These are phyloP conservation scores for Sporisorium sorghi DNA, from an alignment of 1,284 basidiomycete genomes.

Conservation along the genomic window DNA sequence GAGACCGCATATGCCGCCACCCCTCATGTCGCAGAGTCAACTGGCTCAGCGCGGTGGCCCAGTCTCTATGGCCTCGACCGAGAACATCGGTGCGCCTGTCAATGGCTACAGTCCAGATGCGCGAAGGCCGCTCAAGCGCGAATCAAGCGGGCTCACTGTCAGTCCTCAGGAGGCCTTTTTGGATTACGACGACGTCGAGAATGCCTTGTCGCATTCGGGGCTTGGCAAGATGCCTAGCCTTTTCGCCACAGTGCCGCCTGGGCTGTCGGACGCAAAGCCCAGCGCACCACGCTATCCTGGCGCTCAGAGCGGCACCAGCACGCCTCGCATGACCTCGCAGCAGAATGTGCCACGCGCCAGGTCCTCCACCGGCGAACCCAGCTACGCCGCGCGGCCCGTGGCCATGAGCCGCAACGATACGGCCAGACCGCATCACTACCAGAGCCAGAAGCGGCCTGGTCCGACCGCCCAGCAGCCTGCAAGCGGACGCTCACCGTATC, in stretches of 20 bases:
- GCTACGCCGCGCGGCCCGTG: constrained; percentile 23
- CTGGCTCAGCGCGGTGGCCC: constrained; percentile 40
- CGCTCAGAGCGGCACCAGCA: constrained; percentile 17
- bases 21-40: constrained; percentile 41
- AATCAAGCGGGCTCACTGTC: constrained; percentile 62
- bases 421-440: constrained; percentile 48
- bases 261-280: constrained; percentile 38
- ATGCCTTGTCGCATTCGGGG: constrained; percentile 45
- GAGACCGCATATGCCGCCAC: constrained; percentile 42
- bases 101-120: constrained; percentile 16
- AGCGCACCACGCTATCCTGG: constrained; percentile 8
- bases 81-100: constrained; percentile 10
- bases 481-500: constrained; percentile 28
- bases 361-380: constrained; percentile 21
- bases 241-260: constrained; percentile 50
- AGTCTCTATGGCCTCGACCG: constrained; percentile 40
- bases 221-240: constrained; percentile 47
- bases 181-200: constrained; percentile 57
- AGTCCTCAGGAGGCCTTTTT: constrained; percentile 60
- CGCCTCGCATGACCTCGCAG: constrained; percentile 29
- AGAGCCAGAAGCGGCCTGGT: constrained; percentile 44
- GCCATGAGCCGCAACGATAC: constrained; percentile 51
- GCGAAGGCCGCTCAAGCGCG: constrained; percentile 46
- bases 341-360: constrained; percentile 20
- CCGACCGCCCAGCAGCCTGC: constrained; percentile 36